Conservation (phyloP, 331 rosid genomes). For the Phaseolus coccineus region DNA sequence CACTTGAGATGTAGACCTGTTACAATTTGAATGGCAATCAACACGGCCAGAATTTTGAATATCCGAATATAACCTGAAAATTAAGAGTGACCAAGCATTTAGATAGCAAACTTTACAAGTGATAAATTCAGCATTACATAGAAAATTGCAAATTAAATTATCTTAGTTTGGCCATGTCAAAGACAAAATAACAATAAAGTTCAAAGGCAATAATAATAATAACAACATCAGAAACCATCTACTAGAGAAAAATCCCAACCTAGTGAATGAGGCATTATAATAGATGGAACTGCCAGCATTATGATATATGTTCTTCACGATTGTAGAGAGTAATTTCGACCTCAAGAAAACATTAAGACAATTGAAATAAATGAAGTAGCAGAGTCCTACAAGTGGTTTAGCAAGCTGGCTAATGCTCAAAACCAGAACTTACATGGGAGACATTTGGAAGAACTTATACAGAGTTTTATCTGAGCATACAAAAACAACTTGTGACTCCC, state of each 20-base stretch:
- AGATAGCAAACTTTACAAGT: not conserved
- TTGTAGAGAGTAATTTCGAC: constrained; percentile 14
- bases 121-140: not conserved
- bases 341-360: not conserved
- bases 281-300: not conserved
- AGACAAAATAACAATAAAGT: constrained; percentile 9
- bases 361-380: not conserved
- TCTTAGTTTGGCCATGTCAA: not conserved
- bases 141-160: constrained; percentile 10
- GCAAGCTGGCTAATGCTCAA: constrained; percentile 3
- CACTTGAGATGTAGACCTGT: constrained; percentile 55
- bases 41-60: constrained; percentile 39
- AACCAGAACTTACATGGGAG: not conserved
- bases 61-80: constrained; percentile 58
- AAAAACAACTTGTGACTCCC: not conserved
- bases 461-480: not conserved
- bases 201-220: not conserved
- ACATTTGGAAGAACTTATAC: not conserved
- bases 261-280: not conserved
- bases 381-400: not conserved
- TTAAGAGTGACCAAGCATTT: constrained; percentile 28
- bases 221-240: not conserved
- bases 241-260: not conserved
- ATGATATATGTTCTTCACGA: constrained; percentile 13
- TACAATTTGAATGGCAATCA: constrained; percentile 43